A percentile compares a stretch with the other conserved stretches of the same genome.
phyloP scores from a whole-genome alignment of 352 stramenopile species.

The Elongisporangium undulatum region DNA sequence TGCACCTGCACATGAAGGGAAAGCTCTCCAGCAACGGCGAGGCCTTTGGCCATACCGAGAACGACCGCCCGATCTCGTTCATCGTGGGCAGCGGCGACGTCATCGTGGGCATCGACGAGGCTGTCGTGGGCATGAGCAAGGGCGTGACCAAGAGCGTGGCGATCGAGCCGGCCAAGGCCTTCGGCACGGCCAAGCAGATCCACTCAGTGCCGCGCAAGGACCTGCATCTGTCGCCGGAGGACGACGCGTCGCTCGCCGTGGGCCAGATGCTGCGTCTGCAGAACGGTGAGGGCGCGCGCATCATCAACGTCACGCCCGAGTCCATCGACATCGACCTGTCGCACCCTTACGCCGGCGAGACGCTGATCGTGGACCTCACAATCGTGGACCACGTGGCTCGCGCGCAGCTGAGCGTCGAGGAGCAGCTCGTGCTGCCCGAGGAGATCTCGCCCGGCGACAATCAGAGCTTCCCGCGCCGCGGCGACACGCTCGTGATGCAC shows the following conservation, averaged over 20 bases:
- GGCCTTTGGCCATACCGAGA: constrained; percentile 44
- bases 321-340: constrained; percentile 71
- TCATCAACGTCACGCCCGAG: constrained; percentile 67
- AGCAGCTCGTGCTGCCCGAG: constrained; percentile 71
- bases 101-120: constrained; percentile 66
- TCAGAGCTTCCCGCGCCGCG: constrained; percentile 51
- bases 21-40: constrained; percentile 50
- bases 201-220: constrained; percentile 62
- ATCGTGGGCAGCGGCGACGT: constrained; percentile 68
- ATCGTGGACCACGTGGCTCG: constrained; percentile 55
- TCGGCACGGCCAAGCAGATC: constrained; percentile 59
- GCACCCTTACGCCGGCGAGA: constrained; percentile 75
- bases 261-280: constrained; percentile 57
- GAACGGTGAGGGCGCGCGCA: constrained; percentile 50
- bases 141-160: constrained; percentile 59
- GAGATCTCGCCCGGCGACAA: constrained; percentile 64
- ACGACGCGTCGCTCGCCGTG: constrained; percentile 61
- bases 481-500: constrained; percentile 82
- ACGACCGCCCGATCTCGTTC: constrained; percentile 54
- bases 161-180: constrained; percentile 61
- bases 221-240: constrained; percentile 67
- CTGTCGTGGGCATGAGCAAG: constrained; percentile 59
- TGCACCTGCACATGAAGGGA: constrained; percentile 63
- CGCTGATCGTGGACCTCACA: constrained; percentile 66
- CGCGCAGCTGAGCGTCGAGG: constrained; percentile 33